phyloP scores from a whole-genome alignment of 1,284 basidiomycete species.

The Tylopilus sp. region DNA sequence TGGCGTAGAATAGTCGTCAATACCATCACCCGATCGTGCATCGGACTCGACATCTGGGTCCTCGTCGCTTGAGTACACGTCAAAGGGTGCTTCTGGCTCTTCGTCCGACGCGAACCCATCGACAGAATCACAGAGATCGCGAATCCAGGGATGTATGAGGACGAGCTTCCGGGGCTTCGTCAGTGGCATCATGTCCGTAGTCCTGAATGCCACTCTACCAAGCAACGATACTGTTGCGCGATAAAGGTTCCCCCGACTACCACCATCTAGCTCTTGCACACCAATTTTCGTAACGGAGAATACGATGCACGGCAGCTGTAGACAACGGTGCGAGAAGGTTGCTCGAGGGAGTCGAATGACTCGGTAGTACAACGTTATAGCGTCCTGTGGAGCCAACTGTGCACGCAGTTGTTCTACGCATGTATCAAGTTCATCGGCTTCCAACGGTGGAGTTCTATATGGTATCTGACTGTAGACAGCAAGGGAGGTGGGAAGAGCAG shows the following conservation, averaged over 20 bases:
- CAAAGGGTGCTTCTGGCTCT: neutral
- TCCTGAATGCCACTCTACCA: neutral
- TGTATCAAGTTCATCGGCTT: neutral
- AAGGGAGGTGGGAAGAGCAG: constrained; percentile 1
- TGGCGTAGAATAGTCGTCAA: neutral
- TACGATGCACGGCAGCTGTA: neutral
- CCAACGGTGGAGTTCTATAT: neutral
- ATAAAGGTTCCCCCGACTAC: neutral
- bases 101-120: neutral
- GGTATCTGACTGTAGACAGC: neutral
- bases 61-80: neutral
- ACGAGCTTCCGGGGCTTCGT: neutral
- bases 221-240: neutral
- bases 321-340: constrained; percentile 1
- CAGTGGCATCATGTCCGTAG: neutral
- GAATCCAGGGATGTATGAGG: neutral
- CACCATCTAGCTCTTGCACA: neutral
- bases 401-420: neutral
- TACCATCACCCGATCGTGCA: neutral
- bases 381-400: neutral
- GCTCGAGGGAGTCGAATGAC: constrained; percentile 1
- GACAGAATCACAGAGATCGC: neutral
- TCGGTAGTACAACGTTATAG: neutral
- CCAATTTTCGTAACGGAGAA: neutral
- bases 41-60: too few relatives aligned